Base-by-base conservation (phyloP, 176 grass and related monocot genomes). In the Lolium perenne region DNA sequence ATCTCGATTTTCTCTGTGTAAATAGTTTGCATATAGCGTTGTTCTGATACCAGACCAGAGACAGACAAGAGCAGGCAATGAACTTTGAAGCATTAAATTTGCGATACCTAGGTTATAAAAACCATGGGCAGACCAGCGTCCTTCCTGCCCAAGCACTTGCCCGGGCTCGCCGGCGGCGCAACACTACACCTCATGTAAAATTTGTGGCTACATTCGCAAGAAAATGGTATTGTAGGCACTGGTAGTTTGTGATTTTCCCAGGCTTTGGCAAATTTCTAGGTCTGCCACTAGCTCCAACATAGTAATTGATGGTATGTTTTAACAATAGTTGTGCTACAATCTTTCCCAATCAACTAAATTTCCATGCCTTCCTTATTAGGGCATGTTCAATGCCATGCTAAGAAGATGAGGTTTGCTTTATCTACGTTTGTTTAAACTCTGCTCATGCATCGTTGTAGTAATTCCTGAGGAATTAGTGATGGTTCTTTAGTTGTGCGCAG, bases 261-360 rank as follows among this genome's bases (percentile, higher is more conserved):
- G 54, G 54, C 16, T 57, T 18, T 1, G 54, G 54, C 1, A 57
- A 57, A 5, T 20, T 57, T 18, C 54, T 57, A 57, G 54, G 17
- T 20, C 54, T 8, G 54, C 17, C 17, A 57, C 54, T 57, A 18
- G 12, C 49, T 51, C 49, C 54, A 57, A 57, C 54, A 20, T 80
- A 25, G 17, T 63, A 60, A 77, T 83, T 49, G 18, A 17, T 21
- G 46, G 41, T 57, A 22, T 55, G 49, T 57, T 81, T 58, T 46
- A 58, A 43, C 43, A 22, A 29, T 18, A 38, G 57, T 45, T 14
- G 22, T 83, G 1, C 14, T 73, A 17, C 5, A 79, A 11, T 26
- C 21, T 80, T 65, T 80, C 55, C 41, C 61, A 84, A 79, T 57
- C 38, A 67, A 87, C 26, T 4, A 6, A 74, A 26, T 72, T 5